Conservation (phyloP, 2,329 filamentous ascomycete genomes). For the Colletotrichum shisoi region DNA sequence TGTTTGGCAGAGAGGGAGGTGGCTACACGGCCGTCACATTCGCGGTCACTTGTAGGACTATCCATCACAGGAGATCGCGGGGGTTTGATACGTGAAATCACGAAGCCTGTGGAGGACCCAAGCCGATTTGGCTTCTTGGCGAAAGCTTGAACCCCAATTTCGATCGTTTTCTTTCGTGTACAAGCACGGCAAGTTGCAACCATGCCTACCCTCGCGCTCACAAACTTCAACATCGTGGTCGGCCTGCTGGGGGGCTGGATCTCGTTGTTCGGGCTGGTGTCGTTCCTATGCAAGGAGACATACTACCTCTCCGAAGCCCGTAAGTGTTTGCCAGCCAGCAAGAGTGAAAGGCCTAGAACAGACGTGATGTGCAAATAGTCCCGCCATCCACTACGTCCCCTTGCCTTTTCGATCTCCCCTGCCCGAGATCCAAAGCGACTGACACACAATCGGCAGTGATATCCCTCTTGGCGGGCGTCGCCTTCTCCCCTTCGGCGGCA, state of each 20-base stretch:
- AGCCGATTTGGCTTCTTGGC: constrained; percentile 22
- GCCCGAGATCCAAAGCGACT: constrained; percentile 10
- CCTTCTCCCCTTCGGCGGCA: constrained; percentile 79
- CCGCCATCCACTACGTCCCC: not conserved
- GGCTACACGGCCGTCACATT: not conserved
- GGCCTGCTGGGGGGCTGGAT: constrained; percentile 86
- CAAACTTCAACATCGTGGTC: constrained; percentile 79
- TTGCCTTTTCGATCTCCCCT: constrained; percentile 10
- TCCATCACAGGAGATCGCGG: constrained; percentile 17
- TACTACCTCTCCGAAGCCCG: constrained; percentile 91
- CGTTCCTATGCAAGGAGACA: constrained; percentile 86
- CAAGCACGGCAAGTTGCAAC: constrained; percentile 38
- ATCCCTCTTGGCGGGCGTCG: constrained; percentile 78
- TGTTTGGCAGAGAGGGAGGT: not conserved
- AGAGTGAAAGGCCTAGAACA: constrained; percentile 2
- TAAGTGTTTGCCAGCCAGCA: constrained; percentile 56
- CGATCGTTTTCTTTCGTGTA: not conserved
- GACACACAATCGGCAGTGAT: constrained; percentile 67
- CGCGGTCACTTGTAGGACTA: constrained; percentile 20
- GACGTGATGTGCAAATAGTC: not conserved
- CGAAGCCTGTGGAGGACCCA: not conserved
- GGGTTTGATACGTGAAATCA: constrained; percentile 12
- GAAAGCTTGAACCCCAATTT: constrained; percentile 34
- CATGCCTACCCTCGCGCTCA: constrained; percentile 53
- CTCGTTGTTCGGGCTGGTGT: constrained; percentile 88